These are phyloP conservation scores for Jatropha podagrica DNA, from an alignment of 441 rosid species.

Conservation along the genomic window DNA sequence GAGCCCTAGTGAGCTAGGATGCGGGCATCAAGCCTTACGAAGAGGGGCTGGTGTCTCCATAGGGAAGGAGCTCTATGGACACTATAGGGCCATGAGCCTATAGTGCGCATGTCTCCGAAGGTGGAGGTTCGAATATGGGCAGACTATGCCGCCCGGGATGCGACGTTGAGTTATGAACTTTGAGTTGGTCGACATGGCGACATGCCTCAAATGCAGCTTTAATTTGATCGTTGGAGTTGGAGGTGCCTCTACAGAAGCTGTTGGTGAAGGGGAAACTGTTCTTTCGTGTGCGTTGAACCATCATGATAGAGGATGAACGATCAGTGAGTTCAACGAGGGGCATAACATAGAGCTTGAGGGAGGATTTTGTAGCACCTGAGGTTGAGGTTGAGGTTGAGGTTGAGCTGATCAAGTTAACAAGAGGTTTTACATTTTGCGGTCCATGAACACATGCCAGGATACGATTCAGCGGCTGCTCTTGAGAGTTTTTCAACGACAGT, in stretches of 20 bases:
- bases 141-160: too few species aligned
- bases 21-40: too few species aligned
- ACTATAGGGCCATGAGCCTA: too few species aligned
- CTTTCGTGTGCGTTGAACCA: conserved; percentile 46
- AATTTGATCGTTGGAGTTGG: conserved; percentile 24
- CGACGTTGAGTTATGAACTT: conserved; percentile 38
- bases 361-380: conserved; percentile 14
- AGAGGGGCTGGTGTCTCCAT: too few species aligned
- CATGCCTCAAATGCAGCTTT: conserved; percentile 32
- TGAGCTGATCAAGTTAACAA: conserved; percentile 35
- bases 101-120: too few species aligned
- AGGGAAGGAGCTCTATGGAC: too few species aligned
- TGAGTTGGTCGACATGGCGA: conserved; percentile 24
- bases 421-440: conserved; percentile 33
- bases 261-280: conserved; percentile 43
- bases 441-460: conserved; percentile 42
- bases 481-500: not conserved
- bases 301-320: conserved; percentile 43
- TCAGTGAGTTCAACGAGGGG: conserved; percentile 42
- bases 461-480: conserved; percentile 26
- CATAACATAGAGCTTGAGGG: conserved; percentile 34
- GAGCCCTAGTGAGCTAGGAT: too few species aligned
- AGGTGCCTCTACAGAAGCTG: conserved; percentile 19
- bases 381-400: conserved; percentile 19
- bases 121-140: too few species aligned